Evolutionary conservation across 495 filamentous ascomycete species (phyloP), one percentile per base, ranked within the genome.

Genomic region (Sabuloglossum arenarium): DNA sequence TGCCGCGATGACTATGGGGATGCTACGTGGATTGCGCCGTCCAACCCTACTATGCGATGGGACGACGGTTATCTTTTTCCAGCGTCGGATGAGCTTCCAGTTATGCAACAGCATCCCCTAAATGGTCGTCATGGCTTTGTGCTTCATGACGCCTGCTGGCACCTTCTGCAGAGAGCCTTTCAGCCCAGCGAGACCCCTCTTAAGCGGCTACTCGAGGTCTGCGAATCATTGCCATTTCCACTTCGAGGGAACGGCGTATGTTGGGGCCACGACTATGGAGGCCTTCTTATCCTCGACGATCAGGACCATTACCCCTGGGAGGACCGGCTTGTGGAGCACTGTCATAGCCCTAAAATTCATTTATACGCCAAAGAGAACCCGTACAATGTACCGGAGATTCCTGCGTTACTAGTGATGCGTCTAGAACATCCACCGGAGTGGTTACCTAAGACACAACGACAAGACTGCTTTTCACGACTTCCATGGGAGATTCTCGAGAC

Each of bases 171-270:
- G 29, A 43, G 43, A 55, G 53, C 29, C 53, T 39, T 42, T 55
- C 53, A 43, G 43, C 27, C 53, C 19, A 39, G 53, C 8, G 53
- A 34, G 37, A 39, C 43, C 24, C 53, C 53, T 55, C 32, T 55
- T 43, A 34, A 39, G 43, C 53, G 53, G 37, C 53, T 55, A 34
- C 24, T 28, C 43, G 53, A 55, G 43, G 27, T 55, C 53, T 55
- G 53, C 43, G 53, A 55, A 42, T 55, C 53, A 34, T 55, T 55
- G 30, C 37, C 53, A 39, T 55, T 55, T 39, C 53, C 53, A 43
- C 29, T 55, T 43, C 53, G 14, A 43, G 43, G 37, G 12, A 39
- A 55, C 31, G n/a, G 53, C 29, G 24, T 55, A 39, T 39, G 34
- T 39, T 39, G 34, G 34, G 34, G 34, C 34, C 34, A 39, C 34